Evolutionary conservation across 352 stramenopile genomes (phyloP).

Genomic region (Elongisporangium senticosum): DNA sequence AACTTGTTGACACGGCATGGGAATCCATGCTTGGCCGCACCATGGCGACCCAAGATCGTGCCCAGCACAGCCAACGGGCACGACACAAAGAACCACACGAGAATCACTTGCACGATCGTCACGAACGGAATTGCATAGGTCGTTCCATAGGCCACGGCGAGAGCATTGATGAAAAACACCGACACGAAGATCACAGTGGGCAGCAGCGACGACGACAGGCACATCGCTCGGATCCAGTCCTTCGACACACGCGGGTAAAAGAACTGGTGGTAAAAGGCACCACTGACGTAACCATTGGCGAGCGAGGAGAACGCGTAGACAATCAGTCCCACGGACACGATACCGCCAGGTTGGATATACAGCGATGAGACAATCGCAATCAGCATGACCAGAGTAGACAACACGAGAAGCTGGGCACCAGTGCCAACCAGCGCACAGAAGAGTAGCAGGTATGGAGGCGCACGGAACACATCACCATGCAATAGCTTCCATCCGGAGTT

Average conservation of each 20-base stretch:
- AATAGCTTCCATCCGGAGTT: constrained; percentile 96
- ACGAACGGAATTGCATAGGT: constrained; percentile 85
- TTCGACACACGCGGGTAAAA: constrained; percentile 90
- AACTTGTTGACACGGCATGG: constrained; percentile 96
- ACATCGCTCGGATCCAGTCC: constrained; percentile 88
- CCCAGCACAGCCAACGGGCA: constrained; percentile 95
- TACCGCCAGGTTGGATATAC: constrained; percentile 95
- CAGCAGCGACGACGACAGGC: constrained; percentile 70
- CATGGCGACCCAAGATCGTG: constrained; percentile 95
- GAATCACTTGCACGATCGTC: constrained; percentile 88
- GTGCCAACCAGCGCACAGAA: constrained; percentile 96
- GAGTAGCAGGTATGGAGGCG: constrained; percentile 88
- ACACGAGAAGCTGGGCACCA: constrained; percentile 92
- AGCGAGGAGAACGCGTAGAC: constrained; percentile 93
- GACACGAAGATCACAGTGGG: constrained; percentile 76
- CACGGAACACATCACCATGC: constrained; percentile 94
- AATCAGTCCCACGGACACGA: constrained; percentile 93
- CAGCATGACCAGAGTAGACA: constrained; percentile 93
- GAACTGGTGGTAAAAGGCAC: constrained; percentile 88
- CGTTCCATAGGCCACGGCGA: constrained; percentile 76
- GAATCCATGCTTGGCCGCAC: constrained; percentile 82
- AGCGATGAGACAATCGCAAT: constrained; percentile 94
- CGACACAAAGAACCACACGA: constrained; percentile 97
- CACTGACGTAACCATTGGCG: constrained; percentile 86
- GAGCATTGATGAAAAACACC: constrained; percentile 87